phyloP scores from a whole-genome alignment of 768 basidiomycete genomes.

The Scleroderma bovista region DNA sequence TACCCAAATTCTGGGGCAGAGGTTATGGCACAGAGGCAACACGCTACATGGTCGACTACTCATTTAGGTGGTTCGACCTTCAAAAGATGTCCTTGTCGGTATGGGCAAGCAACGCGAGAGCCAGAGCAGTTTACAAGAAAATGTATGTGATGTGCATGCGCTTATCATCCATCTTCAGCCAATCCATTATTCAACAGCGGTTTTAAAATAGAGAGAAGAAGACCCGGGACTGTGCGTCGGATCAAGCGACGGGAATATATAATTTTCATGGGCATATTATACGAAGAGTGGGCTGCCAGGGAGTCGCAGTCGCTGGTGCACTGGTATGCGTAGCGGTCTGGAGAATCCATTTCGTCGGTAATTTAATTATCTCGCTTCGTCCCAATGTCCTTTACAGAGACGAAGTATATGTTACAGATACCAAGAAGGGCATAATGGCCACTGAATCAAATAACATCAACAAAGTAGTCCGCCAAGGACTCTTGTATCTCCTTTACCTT shows the following conservation, averaged over 20 bases:
- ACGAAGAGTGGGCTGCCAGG: conserved; percentile 34
- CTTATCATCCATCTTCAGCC: background rate
- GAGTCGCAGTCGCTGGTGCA: conserved; percentile 18
- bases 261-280: conserved; percentile 34
- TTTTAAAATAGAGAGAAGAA: conserved; percentile 36
- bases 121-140: conserved; percentile 36
- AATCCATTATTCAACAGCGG: conserved; percentile 24
- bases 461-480: conserved; percentile 41
- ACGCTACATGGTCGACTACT: conserved; percentile 36
- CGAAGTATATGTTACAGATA: background rate
- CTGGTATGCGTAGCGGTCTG: background rate
- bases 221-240: conserved; percentile 31
- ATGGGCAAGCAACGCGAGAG: conserved; percentile 34
- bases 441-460: conserved; percentile 31
- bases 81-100: conserved; percentile 38
- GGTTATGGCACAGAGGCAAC: conserved; percentile 40
- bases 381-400: background rate
- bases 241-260: conserved; percentile 34
- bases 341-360: background rate
- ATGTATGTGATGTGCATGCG: conserved; percentile 28
- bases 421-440: too few species aligned
- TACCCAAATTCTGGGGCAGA: conserved; percentile 29
- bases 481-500: conserved; percentile 44
- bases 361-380: background rate
- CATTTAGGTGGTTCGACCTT: conserved; percentile 35